Conservation (phyloP, 176 grass and related monocot species). For the Zoysia pacifica region DNA sequence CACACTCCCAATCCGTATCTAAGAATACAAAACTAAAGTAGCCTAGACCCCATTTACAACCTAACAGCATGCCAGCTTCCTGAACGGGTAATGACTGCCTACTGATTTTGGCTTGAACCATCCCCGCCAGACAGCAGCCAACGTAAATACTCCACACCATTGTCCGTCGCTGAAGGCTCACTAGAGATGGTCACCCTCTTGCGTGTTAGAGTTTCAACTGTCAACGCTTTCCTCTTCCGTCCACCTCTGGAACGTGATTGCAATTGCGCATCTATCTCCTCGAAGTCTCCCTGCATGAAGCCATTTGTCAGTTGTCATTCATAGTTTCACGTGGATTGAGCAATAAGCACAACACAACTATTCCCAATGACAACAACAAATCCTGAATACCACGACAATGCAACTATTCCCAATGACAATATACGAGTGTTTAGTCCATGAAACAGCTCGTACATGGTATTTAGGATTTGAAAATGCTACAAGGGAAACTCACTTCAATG, state of each 20-base stretch:
- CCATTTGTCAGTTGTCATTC: neutral
- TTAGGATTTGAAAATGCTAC: neutral
- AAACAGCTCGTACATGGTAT: neutral
- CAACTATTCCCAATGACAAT: too few species aligned
- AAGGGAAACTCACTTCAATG: constrained; percentile 38
- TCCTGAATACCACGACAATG: too few species aligned
- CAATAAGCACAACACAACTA: neutral
- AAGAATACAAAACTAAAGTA: neutral
- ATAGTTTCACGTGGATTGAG: neutral
- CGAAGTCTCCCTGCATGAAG: constrained; percentile 45
- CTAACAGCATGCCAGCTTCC: constrained; percentile 19
- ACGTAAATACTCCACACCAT: constrained; percentile 45
- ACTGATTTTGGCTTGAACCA: neutral
- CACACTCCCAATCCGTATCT: neutral
- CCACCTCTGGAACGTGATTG: constrained; percentile 38
- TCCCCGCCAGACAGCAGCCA: constrained; percentile 42
- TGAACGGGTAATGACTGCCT: neutral
- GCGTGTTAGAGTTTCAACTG: constrained; percentile 42
- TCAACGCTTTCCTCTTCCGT: constrained; percentile 45
- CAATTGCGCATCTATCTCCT: constrained; percentile 43
- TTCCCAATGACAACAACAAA: neutral
- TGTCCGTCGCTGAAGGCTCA: constrained; percentile 18
- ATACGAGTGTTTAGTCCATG: neutral
- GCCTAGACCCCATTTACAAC: neutral
- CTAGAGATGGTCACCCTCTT: constrained; percentile 46